Percentiles rank a stretch among this genome's conserved stretches.
phyloP scores from a whole-genome alignment of 768 basidiomycete species.

The Lactarius indigo region DNA sequence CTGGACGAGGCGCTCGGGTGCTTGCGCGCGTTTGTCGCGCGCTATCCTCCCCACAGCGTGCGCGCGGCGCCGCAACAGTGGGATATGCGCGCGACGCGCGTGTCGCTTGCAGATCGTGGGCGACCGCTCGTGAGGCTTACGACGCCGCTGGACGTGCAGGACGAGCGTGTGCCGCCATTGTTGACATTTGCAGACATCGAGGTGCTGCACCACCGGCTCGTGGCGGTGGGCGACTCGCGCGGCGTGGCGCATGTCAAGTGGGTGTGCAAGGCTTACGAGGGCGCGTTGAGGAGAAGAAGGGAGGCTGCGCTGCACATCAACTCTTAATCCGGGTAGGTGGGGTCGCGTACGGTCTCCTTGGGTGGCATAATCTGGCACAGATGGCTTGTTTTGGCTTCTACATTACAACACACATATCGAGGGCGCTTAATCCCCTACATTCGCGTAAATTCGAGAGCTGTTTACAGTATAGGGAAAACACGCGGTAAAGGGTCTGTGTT shows the following conservation, averaged over 20 bases:
- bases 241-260: constrained; percentile 70
- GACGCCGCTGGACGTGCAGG: constrained; percentile 54
- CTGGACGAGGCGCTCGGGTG: constrained; percentile 51
- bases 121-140: constrained; percentile 73
- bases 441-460: constrained; percentile 10
- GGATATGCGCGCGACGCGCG: constrained; percentile 44
- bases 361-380: not conserved
- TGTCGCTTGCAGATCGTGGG: constrained; percentile 50
- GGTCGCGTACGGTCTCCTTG: not conserved
- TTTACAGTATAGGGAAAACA: not conserved
- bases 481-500: not conserved
- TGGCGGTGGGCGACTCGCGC: constrained; percentile 36
- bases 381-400: not conserved
- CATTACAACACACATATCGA: constrained; percentile 14
- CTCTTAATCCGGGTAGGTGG: not conserved
- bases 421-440: constrained; percentile 8
- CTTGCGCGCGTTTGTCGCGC: constrained; percentile 56
- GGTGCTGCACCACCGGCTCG: constrained; percentile 69
- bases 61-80: constrained; percentile 30
- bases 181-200: constrained; percentile 77
- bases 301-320: constrained; percentile 32
- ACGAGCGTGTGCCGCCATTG: constrained; percentile 78
- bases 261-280: constrained; percentile 69
- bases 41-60: constrained; percentile 60
- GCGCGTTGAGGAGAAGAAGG: constrained; percentile 59